phyloP scores from a whole-genome alignment of 2,329 filamentous ascomycete genomes.

The Colletotrichum sp. region DNA sequence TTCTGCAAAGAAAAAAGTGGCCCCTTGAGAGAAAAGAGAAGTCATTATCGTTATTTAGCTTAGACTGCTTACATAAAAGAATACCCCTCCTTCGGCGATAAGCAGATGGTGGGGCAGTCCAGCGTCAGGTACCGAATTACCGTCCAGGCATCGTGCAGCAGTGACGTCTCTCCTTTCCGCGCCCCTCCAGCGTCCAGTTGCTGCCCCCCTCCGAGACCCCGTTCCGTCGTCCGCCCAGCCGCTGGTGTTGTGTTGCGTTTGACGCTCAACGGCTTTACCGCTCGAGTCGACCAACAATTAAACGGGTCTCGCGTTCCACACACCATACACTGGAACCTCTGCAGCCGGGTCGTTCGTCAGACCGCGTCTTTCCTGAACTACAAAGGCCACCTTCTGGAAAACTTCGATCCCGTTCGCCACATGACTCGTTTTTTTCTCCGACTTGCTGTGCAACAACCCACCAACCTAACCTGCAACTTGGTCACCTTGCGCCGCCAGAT shows the following conservation, averaged over 20 bases:
- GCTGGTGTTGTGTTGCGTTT: neutral
- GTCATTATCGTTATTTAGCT: neutral
- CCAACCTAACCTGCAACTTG: neutral
- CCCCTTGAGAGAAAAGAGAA: neutral
- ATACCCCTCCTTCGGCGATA: conserved; percentile 17
- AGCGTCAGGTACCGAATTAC: conserved; percentile 1
- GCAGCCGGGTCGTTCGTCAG: neutral
- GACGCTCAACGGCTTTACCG: neutral
- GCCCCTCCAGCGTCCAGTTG: neutral
- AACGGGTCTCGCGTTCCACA: conserved; percentile 13
- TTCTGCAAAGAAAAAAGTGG: neutral
- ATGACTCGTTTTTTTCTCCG: neutral
- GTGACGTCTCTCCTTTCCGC: conserved; percentile 10
- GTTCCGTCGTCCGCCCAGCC: neutral
- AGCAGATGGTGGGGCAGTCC: conserved; percentile 5
- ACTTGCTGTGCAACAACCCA: neutral
- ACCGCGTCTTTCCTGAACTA: neutral
- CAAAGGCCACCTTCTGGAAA: neutral
- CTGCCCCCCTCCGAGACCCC: neutral
- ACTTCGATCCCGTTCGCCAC: neutral
- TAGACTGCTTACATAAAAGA: neutral
- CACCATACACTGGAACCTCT: neutral
- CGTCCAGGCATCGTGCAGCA: conserved; percentile 2
- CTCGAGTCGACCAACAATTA: neutral
- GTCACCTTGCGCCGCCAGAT: neutral